Base-by-base conservation (phyloP, 768 basidiomycete species). In the Tricholomella constricta region DNA sequence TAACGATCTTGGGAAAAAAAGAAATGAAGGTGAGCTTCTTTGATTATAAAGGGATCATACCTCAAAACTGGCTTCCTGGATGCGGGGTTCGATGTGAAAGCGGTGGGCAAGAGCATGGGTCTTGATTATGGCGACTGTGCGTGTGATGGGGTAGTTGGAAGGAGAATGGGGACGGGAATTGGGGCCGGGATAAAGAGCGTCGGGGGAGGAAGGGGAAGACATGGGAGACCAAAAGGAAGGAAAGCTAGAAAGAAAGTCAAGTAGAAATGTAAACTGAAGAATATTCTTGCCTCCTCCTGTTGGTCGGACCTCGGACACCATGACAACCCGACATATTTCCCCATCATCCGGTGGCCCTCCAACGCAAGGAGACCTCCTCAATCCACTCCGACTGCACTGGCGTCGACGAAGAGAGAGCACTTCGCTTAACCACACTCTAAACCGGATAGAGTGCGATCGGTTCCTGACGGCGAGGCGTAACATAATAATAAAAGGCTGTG, bases 61-160 rank as follows among this genome's bases (percentile, higher is more conserved):
- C 80, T 93, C 91, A 55, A 93, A 92, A 65, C 84, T 85, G 23
- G 89, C 86, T 67, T 88, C 87, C 54, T 86, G 79, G 55, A 94
- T 89, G 43, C 85, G 77, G 34, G 78, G 81, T 71, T 94, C 91
- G 56, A 93, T 91, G 42, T 89, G 88, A 62, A 92, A 86, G 43
- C 91, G 76, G 58, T 88, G 79, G 9, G 75, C 66, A 36, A 92
- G 72, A 0, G 90, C 89, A 74, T 90, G 85, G 25, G 78, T 78
- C 72, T 92, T 93, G 78, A 93, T 91, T 57, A 92, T 89, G 15
- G 88, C 90, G 45, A 92, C 83, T 0, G 90, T 91, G 49, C 90
- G 79, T 37, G 80, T 80, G n/a, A 60, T 43, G n/a, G 61, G 52
- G 37, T 56, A 55, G 27, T 36, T 54, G 29, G 58, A 52, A 23